Evolutionary conservation across 495 filamentous ascomycete species (phyloP).

Genomic region (Aspergillus cavernicola): DNA sequence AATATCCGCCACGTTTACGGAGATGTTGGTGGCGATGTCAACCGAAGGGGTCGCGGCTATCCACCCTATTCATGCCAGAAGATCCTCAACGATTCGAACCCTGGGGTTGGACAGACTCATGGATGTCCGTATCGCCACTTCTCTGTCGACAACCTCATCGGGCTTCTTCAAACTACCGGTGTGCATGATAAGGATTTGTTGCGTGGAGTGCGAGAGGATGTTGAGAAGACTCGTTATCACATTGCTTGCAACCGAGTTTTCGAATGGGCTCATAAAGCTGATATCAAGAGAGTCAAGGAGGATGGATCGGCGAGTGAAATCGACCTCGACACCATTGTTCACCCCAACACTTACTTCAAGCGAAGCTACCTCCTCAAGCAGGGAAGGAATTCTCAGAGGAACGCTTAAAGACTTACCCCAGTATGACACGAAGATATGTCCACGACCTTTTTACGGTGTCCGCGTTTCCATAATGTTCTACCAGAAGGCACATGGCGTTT

Average conservation of each 20-base stretch:
- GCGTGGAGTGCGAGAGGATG: slow-evolving; percentile 80
- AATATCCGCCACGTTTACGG: slow-evolving; percentile 92
- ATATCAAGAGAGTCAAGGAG: slow-evolving; percentile 87
- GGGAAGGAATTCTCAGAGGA: slow-evolving; percentile 30
- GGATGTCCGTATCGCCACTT: slow-evolving; percentile 97
- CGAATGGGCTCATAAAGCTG: slow-evolving; percentile 78
- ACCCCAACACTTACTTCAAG: slow-evolving; percentile 98
- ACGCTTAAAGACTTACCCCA: slow-evolving; percentile 19
- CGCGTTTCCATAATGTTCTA: neutral
- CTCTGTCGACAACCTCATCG: slow-evolving; percentile 75
- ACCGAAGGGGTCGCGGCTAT: slow-evolving; percentile 79
- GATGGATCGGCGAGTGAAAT: slow-evolving; percentile 68
- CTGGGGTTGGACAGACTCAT: slow-evolving; percentile 79
- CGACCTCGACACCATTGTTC: slow-evolving; percentile 90
- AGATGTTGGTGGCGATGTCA: slow-evolving; percentile 90
- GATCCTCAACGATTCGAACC: slow-evolving; percentile 80
- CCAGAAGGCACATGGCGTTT: slow-evolving; percentile 17
- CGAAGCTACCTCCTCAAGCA: slow-evolving; percentile 85
- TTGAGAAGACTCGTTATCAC: slow-evolving; percentile 83
- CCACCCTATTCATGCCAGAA: slow-evolving; percentile 91
- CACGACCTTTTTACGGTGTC: slow-evolving; percentile 3
- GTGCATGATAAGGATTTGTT: slow-evolving; percentile 74
- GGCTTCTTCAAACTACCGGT: slow-evolving; percentile 68
- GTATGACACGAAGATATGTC: slow-evolving; percentile 32
- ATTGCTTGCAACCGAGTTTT: slow-evolving; percentile 97